These are phyloP conservation scores for Gracilaria caudata DNA, from an alignment of 23 red algal genomes.

Conservation along the genomic window DNA sequence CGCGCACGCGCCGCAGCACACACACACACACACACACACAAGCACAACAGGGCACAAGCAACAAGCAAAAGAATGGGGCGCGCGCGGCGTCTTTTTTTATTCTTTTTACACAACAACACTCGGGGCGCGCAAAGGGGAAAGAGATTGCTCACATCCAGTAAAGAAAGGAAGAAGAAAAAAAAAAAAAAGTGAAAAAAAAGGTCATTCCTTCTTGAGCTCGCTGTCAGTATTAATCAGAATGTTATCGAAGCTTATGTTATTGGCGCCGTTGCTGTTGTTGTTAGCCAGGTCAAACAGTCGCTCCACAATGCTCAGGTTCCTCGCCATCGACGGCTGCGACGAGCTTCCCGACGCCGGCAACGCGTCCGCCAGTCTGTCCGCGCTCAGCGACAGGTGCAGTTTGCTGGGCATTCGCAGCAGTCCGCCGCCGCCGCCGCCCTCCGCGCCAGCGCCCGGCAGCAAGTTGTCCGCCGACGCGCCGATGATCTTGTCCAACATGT, in stretches of 20 bases:
- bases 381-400: constrained; percentile 62
- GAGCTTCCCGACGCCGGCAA: neutral
- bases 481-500: constrained; percentile 73
- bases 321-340: constrained; percentile 24
- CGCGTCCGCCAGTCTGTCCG: constrained; percentile 17
- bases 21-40: too few species aligned
- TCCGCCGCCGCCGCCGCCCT: neutral
- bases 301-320: constrained; percentile 56
- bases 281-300: constrained; percentile 47
- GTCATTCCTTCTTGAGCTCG: neutral
- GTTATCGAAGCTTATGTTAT: constrained; percentile 27
- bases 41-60: too few species aligned
- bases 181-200: too few species aligned
- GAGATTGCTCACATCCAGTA: neutral
- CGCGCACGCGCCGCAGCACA: too few species aligned
- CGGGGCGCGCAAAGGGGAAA: too few species aligned
- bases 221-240: neutral
- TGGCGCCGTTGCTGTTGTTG: constrained; percentile 1
- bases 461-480: neutral
- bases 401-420: constrained; percentile 59
- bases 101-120: too few species aligned
- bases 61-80: too few species aligned
- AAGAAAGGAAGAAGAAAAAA: too few species aligned
- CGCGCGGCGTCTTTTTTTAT: too few species aligned
- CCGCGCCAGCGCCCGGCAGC: neutral